phyloP scores from a whole-genome alignment of 495 filamentous ascomycete genomes.

The Aspergillus mulundensis region DNA sequence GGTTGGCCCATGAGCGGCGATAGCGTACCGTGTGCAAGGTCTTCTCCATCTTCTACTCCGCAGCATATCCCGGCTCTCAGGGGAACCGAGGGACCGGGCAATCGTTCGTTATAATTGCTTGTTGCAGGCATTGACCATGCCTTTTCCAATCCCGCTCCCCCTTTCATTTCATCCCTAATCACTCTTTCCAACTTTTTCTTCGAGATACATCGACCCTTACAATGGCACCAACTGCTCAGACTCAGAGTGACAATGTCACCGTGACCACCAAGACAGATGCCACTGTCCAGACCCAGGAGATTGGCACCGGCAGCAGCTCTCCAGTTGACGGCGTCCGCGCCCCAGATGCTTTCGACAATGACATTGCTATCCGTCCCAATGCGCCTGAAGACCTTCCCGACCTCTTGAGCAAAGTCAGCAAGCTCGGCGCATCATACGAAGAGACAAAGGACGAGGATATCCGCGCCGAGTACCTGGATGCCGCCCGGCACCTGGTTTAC shows the following conservation, averaged over 20 bases:
- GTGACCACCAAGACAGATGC: neutral
- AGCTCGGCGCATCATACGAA: constrained; percentile 18
- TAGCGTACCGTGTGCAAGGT: neutral
- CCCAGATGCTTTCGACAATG: constrained; percentile 3
- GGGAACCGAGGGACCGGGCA: too few species aligned
- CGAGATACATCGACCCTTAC: neutral
- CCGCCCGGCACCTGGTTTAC: constrained; percentile 28
- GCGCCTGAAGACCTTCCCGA: constrained; percentile 23
- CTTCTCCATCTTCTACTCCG: neutral
- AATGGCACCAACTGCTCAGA: neutral
- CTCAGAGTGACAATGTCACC: neutral
- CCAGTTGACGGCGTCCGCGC: neutral
- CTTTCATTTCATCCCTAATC: neutral
- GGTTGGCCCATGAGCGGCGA: neutral
- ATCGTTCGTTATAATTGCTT: neutral
- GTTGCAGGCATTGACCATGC: neutral
- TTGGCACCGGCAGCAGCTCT: neutral
- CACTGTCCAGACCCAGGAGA: neutral
- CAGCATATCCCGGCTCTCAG: neutral
- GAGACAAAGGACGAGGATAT: constrained; percentile 13
- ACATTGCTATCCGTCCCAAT: constrained; percentile 24
- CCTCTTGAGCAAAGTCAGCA: constrained; percentile 23
- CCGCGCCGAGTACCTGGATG: constrained; percentile 26
- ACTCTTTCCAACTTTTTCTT: neutral
- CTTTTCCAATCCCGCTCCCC: neutral